Evolutionary conservation across 192 early-diverging fungal species (phyloP).

Genomic region (Entomortierella beljakovae): DNA sequence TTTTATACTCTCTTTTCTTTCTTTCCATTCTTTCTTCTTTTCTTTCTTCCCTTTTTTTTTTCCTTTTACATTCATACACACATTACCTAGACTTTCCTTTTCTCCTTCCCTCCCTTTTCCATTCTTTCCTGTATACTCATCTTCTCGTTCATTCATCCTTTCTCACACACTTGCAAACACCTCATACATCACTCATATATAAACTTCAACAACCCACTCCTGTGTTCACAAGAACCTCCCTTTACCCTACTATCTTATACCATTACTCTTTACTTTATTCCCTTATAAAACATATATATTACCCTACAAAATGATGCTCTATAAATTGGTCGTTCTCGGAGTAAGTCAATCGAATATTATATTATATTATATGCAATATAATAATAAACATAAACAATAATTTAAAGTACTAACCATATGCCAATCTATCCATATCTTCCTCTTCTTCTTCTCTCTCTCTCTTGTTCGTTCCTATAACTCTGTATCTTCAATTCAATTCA

Average conservation of each 20-base stretch:
- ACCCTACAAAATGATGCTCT: conserved; percentile 55
- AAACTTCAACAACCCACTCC: too few species aligned
- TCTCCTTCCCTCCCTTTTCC: too few species aligned
- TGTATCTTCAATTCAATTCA: background rate
- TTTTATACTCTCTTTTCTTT: background rate
- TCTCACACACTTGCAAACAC: too few species aligned
- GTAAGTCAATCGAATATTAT: conserved; percentile 17
- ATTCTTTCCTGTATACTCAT: too few species aligned
- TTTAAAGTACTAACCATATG: background rate
- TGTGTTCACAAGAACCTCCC: background rate
- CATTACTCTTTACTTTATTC: background rate
- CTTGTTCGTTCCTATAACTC: too few species aligned
- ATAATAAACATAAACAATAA: background rate
- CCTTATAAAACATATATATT: conserved; percentile 17
- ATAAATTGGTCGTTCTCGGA: conserved; percentile 57
- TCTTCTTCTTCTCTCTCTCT: conserved; percentile 6
- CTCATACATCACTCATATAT: too few species aligned
- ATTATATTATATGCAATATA: background rate
- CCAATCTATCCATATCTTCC: background rate
- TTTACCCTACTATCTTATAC: background rate
- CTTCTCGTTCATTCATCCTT: too few species aligned
- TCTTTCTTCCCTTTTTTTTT: background rate
- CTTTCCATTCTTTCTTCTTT: background rate
- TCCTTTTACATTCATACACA: too few species aligned
- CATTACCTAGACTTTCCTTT: too few species aligned